Evolutionary conservation across 768 basidiomycete genomes (phyloP), one percentile per base, ranked within the genome.

Genomic region (Tulasnella sp.): DNA sequence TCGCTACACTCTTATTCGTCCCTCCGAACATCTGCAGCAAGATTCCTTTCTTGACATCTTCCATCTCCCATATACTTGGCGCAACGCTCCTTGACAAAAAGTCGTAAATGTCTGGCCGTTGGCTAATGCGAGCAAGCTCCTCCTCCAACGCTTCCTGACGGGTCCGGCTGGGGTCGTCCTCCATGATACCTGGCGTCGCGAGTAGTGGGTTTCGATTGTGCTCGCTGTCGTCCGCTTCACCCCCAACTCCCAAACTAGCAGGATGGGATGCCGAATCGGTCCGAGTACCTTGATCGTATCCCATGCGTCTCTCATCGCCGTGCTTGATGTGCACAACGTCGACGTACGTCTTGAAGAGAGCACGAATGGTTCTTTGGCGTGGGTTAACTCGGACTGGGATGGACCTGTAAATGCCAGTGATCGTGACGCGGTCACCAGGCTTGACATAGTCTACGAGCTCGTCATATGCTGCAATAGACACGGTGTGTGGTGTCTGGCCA

Each of bases 11-110:
- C 86, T 99, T 99, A 83, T 98, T 99, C 42, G 97, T 98, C 0
- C 97, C 97, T 3, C 97, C 97, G 83, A 99, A 99, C 34, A 99
- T 84, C 83, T 99, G 97, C 39, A 99, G 85, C 77, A 99, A 82
- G 73, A 99, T 97, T 0, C 97, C 97, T 85, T 99, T 98, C 85
- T 99, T 99, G 77, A 99, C 95, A 81, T 99, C 97, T 34, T 99
- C 96, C 93, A 99, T 92, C 82, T 94, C 93, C 91, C 94, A 99
- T 79, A 99, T 97, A 40, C 91, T 93, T 19, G 97, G 97, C 0
- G 96, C 97, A 75, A 99, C 87, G 1, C 92, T 94, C 22, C 91
- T 86, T 9, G 96, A 85, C 6, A 99, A 86, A 36, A 93, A 84
- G 1, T 94, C 93, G 82, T 99, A 99, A 37, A 99, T 85, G 82